Evolutionary conservation across 1,139 yeast genomes (phyloP).

Genomic region (Protomyces macrosporus): DNA sequence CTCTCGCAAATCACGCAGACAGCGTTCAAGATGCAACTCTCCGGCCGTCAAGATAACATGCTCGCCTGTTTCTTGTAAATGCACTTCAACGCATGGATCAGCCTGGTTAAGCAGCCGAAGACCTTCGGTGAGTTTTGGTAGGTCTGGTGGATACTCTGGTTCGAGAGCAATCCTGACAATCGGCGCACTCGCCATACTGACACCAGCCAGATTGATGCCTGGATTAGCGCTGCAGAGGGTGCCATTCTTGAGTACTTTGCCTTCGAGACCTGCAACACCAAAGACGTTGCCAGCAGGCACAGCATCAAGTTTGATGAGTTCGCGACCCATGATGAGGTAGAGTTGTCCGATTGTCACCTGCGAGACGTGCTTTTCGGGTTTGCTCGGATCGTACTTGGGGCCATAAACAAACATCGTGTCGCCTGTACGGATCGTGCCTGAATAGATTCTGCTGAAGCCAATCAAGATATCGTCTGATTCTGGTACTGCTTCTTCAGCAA

Average conservation of each 20-base stretch:
- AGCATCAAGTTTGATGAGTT: slow-evolving; percentile 63
- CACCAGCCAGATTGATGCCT: slow-evolving; percentile 68
- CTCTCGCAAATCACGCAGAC: slow-evolving; percentile 79
- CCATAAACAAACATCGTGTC: slow-evolving; percentile 71
- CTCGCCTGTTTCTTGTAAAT: slow-evolving; percentile 82
- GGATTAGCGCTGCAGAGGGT: slow-evolving; percentile 53
- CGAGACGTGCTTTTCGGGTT: slow-evolving; percentile 56
- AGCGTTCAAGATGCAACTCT: slow-evolving; percentile 84
- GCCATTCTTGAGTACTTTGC: slow-evolving; percentile 76
- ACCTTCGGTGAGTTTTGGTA: slow-evolving; percentile 72
- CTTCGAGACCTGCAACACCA: slow-evolving; percentile 88
- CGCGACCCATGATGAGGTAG: slow-evolving; percentile 87
- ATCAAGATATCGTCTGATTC: slow-evolving; percentile 57
- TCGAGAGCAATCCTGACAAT: slow-evolving; percentile 92
- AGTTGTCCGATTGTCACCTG: slow-evolving; percentile 57
- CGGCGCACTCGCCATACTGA: slow-evolving; percentile 66
- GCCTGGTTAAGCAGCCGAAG: slow-evolving; percentile 73
- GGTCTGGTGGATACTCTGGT: slow-evolving; percentile 78
- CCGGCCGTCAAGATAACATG: slow-evolving; percentile 93
- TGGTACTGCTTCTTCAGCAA: slow-evolving; percentile 29
- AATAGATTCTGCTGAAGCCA: slow-evolving; percentile 83
- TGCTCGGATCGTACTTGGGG: slow-evolving; percentile 75
- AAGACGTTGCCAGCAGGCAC: slow-evolving; percentile 96
- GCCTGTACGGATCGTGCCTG: slow-evolving; percentile 74
- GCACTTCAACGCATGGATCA: slow-evolving; percentile 88